Percentiles rank a stretch among this genome's conserved stretches.
Evolutionary conservation across 1,139 yeast genomes (phyloP).

Genomic region (Yamadazyma blattariae): DNA sequence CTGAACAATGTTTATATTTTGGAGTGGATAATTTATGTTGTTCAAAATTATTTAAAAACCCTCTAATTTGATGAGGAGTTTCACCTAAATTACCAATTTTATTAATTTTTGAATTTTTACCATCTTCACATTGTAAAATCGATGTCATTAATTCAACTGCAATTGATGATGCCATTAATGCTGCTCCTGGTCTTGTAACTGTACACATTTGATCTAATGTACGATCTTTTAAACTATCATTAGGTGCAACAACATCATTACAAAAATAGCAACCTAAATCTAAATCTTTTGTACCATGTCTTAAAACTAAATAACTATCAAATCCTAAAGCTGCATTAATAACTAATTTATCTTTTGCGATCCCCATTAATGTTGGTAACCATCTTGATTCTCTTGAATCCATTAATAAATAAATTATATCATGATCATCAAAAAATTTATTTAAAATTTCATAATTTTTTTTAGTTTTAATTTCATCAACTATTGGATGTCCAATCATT

Average conservation of each 20-base stretch:
- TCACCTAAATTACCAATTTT: slow-evolving; percentile 54
- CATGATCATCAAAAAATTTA: slow-evolving; percentile 62
- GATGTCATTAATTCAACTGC: slow-evolving; percentile 86
- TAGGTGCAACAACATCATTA: slow-evolving; percentile 92
- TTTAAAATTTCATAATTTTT: slow-evolving; percentile 51
- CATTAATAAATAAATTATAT: slow-evolving; percentile 75
- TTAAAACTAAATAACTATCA: slow-evolving; percentile 88
- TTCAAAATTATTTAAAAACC: slow-evolving; percentile 67
- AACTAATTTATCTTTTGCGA: slow-evolving; percentile 64
- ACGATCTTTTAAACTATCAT: slow-evolving; percentile 78
- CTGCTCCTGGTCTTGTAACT: slow-evolving; percentile 95
- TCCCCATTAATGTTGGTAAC: slow-evolving; percentile 86
- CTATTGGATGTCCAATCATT: slow-evolving; percentile 90
- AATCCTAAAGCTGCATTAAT: slow-evolving; percentile 94
- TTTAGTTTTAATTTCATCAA: slow-evolving; percentile 48
- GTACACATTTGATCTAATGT: slow-evolving; percentile 98
- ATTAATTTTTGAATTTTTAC: slow-evolving; percentile 41
- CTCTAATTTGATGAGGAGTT: slow-evolving; percentile 87
- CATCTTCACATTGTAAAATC: slow-evolving; percentile 61
- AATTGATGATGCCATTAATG: slow-evolving; percentile 78
- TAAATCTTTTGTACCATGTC: slow-evolving; percentile 63
- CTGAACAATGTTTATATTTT: slow-evolving; percentile 76
- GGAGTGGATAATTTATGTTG: slow-evolving; percentile 67
- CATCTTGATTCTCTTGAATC: slow-evolving; percentile 96
- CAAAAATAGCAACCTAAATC: slow-evolving; percentile 92